Evolutionary conservation across 2,329 filamentous ascomycete genomes (phyloP).

Genomic region (Apiospora marii): DNA sequence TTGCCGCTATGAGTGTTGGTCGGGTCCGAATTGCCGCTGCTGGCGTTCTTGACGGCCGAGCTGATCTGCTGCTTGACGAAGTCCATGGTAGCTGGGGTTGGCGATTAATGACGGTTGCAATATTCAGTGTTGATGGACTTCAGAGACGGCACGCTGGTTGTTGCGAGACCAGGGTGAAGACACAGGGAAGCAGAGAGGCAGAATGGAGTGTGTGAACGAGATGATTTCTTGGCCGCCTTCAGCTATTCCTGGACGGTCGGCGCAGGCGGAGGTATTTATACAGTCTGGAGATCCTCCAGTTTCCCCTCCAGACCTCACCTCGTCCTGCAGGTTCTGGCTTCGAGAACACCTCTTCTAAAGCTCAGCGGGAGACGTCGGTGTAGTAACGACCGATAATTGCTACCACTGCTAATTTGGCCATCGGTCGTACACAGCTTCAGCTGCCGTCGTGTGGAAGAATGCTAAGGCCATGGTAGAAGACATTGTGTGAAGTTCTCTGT

Average conservation of each 20-base stretch:
- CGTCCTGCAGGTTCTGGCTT: not conserved
- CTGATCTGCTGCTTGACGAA: slow-evolving; percentile 4
- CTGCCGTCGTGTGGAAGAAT: not conserved
- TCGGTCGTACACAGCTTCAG: not conserved
- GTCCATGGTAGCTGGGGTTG: not conserved
- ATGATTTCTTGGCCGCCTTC: not conserved
- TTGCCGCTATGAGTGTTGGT: not conserved
- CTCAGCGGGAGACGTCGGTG: not conserved
- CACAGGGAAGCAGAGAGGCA: not conserved
- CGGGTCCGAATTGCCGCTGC: not conserved
- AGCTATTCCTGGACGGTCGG: not conserved
- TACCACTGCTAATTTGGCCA: not conserved
- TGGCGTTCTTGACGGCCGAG: not conserved
- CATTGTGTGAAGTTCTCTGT: not conserved
- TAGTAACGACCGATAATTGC: not conserved
- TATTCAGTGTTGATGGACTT: not conserved
- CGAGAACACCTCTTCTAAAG: not conserved
- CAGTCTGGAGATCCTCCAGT: not conserved
- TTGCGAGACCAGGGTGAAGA: not conserved
- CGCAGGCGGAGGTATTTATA: not conserved
- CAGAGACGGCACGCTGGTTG: not conserved
- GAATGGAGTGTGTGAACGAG: not conserved
- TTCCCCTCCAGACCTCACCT: too few relatives aligned
- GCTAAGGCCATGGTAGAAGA: not conserved
- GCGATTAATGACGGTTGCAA: not conserved